Base-by-base conservation (phyloP, 2,329 filamentous ascomycete species). In the Botrytis aclada region DNA sequence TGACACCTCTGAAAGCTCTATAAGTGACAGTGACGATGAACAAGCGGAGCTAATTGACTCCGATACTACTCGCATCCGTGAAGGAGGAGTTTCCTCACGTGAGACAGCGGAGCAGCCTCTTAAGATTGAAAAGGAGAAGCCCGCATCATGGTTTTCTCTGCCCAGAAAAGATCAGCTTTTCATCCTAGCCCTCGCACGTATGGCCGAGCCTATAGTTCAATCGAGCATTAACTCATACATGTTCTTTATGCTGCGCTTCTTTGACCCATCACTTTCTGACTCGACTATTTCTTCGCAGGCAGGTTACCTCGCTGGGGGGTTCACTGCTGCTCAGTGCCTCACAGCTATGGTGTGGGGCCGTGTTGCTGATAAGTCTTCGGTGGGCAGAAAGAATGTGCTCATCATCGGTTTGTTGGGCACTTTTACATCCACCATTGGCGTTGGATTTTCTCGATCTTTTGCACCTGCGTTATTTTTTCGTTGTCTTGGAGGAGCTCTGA, bases 191-290 rank as follows among this genome's bases (percentile, higher is more conserved):
- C 60, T 62, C 12, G 60, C 60, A 34, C 60, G 60, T 39, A 62
- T 62, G 60, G 60, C 60, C 37, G 60, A 62, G 34, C 60, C 60
- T n/a, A 62, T 62, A 62, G 60, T 62, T n/a, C 60, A 62, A n/a
- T 62, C 60, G 9, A 62, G 60, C 60, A 62, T 62, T 8, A 62
- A 62, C 60, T 62, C 60, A n/a, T 62, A 62, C 60, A 62, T 62
- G 60, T 62, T 62, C 25, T 62, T 62, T 25, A 62, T 62, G 60
- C 60, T 62, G 34, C 60, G 60, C 22, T 62, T 62, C 12, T 62
- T 62, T 62, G 34, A 62, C 34, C 60, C 60, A 39, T 39, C 60
- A 62, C 34, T 62, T 39, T 18, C 60, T 16, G 60, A 62, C 25
- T 62, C 60, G 7, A 39, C 34, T 18, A 62, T 62, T 62, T 39